phyloP scores from a whole-genome alignment of 2,329 filamentous ascomycete species.

The Davidsoniella virescens region DNA sequence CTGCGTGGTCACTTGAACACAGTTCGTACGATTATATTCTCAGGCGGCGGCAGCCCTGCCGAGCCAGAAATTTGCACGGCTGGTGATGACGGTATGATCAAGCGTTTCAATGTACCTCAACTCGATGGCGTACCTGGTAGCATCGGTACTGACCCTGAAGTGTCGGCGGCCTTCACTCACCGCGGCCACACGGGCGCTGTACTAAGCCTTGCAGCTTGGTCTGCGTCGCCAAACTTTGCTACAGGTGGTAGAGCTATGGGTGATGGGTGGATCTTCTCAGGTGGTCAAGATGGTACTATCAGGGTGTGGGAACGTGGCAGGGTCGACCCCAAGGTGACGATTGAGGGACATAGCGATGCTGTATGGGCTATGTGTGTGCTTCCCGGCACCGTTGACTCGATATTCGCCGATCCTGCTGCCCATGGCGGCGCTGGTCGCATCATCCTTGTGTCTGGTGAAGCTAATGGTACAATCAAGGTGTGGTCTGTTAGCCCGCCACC shows the following conservation, averaged over 20 bases:
- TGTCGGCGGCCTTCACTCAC: conserved; percentile 87
- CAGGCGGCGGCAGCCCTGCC: conserved; percentile 82
- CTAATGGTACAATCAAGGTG: conserved; percentile 79
- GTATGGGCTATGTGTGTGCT: conserved; percentile 93
- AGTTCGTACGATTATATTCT: conserved; percentile 89
- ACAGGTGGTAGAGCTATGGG: conserved; percentile 76
- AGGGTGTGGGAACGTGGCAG: conserved; percentile 90
- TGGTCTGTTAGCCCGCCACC: conserved; percentile 91
- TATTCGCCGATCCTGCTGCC: conserved; percentile 61
- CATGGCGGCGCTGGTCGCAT: conserved; percentile 75
- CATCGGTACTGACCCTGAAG: conserved; percentile 59
- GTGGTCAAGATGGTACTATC: conserved; percentile 83
- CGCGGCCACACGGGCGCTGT: conserved; percentile 85
- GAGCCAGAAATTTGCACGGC: conserved; percentile 96
- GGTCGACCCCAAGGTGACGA: conserved; percentile 85
- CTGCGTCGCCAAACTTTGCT: conserved; percentile 72
- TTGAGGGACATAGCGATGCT: conserved; percentile 88
- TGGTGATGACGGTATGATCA: conserved; percentile 88
- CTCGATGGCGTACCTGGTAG: conserved; percentile 40
- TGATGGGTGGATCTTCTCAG: conserved; percentile 97
- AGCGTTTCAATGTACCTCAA: conserved; percentile 88
- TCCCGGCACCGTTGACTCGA: conserved; percentile 60
- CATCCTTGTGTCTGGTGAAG: conserved; percentile 75
- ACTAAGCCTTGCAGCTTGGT: conserved; percentile 72
- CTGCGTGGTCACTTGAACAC: conserved; percentile 86